Evolutionary conservation across 129 eudicot species (phyloP).

Genomic region (Centaurea solstitialis): DNA sequence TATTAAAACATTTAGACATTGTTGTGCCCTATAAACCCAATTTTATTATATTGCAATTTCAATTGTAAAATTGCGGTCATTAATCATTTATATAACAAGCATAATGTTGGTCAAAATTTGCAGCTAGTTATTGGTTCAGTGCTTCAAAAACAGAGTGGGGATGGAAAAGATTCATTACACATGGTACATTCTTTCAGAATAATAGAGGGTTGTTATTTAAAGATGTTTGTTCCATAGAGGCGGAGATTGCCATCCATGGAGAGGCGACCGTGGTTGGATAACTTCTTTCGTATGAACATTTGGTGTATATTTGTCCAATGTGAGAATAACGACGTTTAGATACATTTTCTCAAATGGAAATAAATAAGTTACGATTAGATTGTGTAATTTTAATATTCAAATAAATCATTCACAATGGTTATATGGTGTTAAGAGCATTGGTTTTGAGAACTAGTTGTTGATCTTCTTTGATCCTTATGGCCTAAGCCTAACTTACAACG

Average conservation of each 20-base stretch:
- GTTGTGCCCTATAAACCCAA: neutral
- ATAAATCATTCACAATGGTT: neutral
- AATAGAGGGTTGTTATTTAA: conserved; percentile 33
- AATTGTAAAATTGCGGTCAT: neutral
- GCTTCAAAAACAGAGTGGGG: conserved; percentile 39
- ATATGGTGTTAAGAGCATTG: neutral
- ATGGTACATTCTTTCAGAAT: conserved; percentile 27
- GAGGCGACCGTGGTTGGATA: conserved; percentile 21
- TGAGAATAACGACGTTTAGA: conserved; percentile 1
- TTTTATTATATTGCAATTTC: neutral
- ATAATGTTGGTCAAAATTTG: neutral
- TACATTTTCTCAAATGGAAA: neutral
- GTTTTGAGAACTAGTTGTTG: neutral
- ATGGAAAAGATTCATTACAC: conserved; percentile 49
- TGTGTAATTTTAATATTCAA: neutral
- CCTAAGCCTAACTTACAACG: too few species aligned
- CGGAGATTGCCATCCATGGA: conserved; percentile 51
- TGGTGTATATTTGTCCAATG: neutral
- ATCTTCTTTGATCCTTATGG: too few species aligned
- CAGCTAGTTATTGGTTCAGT: conserved; percentile 63
- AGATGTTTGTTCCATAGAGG: conserved; percentile 51
- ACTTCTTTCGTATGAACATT: neutral
- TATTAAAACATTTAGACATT: neutral
- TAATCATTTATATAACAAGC: neutral
- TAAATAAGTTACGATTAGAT: neutral